A percentile compares a stretch with the other conserved stretches of the same genome.
These are phyloP conservation scores for Megacollybia platyphylla DNA, from an alignment of 1,284 basidiomycete genomes.

Conservation along the genomic window DNA sequence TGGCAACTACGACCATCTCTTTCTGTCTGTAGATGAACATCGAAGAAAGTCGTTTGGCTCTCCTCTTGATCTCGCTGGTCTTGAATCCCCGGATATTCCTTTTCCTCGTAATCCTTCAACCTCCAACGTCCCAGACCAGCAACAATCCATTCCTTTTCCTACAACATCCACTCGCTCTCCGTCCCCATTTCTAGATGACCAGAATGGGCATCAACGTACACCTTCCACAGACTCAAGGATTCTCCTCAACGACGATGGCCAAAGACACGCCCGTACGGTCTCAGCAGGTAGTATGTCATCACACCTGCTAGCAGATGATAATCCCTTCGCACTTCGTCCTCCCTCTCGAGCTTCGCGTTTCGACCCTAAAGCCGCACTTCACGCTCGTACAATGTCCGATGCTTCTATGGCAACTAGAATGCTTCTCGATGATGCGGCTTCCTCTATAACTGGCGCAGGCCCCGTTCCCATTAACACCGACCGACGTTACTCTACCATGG, in stretches of 20 bases:
- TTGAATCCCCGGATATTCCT: slow-evolving; percentile 25
- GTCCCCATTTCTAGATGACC: slow-evolving; percentile 29
- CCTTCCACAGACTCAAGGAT: slow-evolving; percentile 21
- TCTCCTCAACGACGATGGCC: slow-evolving; percentile 6
- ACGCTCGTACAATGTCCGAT: slow-evolving; percentile 51
- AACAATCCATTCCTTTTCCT: slow-evolving; percentile 53
- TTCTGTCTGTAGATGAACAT: slow-evolving; percentile 12
- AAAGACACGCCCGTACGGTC: slow-evolving; percentile 15
- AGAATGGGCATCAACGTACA: slow-evolving; percentile 23
- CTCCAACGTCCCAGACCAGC: slow-evolving; percentile 34
- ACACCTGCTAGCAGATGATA: slow-evolving; percentile 24
- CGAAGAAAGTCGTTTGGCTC: slow-evolving; percentile 39
- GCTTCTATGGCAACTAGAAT: slow-evolving; percentile 53
- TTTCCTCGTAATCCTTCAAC: slow-evolving; percentile 26
- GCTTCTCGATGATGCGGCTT: slow-evolving; percentile 43
- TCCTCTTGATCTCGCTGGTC: slow-evolving; percentile 39
- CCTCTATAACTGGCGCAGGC: slow-evolving; percentile 22
- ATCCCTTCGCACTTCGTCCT: slow-evolving; percentile 47
- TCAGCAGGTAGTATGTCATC: slow-evolving; percentile 22
- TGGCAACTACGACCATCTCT: slow-evolving; percentile 42
- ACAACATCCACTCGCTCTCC: slow-evolving; percentile 38
- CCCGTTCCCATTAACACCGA: slow-evolving; percentile 24
- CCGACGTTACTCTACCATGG: slow-evolving; percentile 55
- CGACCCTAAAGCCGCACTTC: slow-evolving; percentile 51
- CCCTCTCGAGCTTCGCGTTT: slow-evolving; percentile 56